Evolutionary conservation across 345 rosid genomes (phyloP).

Genomic region (Hibiscus tridactylites): DNA sequence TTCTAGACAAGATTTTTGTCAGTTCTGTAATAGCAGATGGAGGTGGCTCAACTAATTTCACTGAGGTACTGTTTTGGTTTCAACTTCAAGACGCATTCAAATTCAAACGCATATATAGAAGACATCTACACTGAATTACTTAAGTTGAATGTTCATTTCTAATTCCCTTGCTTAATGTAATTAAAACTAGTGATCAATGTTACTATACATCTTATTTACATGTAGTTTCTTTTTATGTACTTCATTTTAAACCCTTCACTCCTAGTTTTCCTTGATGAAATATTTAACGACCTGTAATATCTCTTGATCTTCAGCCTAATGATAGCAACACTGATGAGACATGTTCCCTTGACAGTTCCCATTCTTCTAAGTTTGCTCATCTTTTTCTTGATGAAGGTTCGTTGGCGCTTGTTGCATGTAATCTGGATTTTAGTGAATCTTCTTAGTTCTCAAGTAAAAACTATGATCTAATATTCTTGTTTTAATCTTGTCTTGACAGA

Average conservation of each 20-base stretch:
- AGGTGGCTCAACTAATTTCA: slow-evolving; percentile 32
- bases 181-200: not conserved
- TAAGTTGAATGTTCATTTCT: not conserved
- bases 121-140: not conserved
- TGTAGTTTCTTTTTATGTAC: not conserved
- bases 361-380: slow-evolving; percentile 82
- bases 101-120: not conserved
- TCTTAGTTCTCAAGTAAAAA: not conserved
- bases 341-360: slow-evolving; percentile 30
- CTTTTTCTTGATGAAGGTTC: slow-evolving; percentile 91
- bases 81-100: too few species aligned
- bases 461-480: slow-evolving; percentile 1
- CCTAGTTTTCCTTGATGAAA: not conserved
- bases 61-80: slow-evolving; percentile 33
- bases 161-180: not conserved
- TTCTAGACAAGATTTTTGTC: slow-evolving; percentile 73
- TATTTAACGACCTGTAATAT: slow-evolving; percentile 14
- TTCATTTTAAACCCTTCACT: not conserved
- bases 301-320: slow-evolving; percentile 34
- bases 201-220: not conserved
- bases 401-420: not conserved
- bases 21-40: slow-evolving; percentile 42
- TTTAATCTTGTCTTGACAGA: slow-evolving; percentile 32
- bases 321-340: slow-evolving; percentile 41
- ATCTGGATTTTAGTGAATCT: not conserved